These are phyloP conservation scores for Ceratocystiopsis brevicomis DNA, from an alignment of 2,329 filamentous ascomycete genomes.

Conservation along the genomic window DNA sequence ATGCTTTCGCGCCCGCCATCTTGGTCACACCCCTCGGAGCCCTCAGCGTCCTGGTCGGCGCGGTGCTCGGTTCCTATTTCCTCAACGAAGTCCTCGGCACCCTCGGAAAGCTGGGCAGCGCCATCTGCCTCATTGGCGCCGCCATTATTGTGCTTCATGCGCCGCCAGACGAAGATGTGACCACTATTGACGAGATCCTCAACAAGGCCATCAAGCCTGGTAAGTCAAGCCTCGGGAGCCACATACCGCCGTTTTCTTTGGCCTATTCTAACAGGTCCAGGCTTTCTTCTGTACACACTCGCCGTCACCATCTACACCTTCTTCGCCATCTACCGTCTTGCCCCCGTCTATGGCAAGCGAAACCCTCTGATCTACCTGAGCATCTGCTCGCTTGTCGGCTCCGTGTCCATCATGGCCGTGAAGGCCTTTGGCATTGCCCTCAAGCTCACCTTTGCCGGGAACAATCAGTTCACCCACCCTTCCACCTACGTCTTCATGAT, in stretches of 20 bases:
- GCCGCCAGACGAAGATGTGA: conserved; percentile 77
- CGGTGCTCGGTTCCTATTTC: conserved; percentile 88
- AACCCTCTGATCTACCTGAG: conserved; percentile 94
- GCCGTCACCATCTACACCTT: conserved; percentile 66
- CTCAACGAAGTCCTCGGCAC: conserved; percentile 77
- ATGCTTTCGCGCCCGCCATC: conserved; percentile 97
- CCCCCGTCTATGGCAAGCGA: conserved; percentile 76
- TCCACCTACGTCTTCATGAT: conserved; percentile 97
- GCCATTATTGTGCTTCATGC: conserved; percentile 96
- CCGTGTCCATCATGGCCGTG: conserved; percentile 95
- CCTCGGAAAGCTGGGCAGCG: conserved; percentile 83
- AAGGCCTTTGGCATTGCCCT: conserved; percentile 97
- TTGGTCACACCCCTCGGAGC: conserved; percentile 89
- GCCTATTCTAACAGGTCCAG: conserved; percentile 42
- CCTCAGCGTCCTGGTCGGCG: conserved; percentile 83
- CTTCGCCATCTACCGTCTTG: conserved; percentile 92
- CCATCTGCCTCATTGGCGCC: conserved; percentile 86
- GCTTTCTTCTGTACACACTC: conserved; percentile 73
- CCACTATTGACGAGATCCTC: conserved; percentile 81
- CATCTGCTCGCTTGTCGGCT: conserved; percentile 93
- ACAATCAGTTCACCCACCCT: conserved; percentile 89
- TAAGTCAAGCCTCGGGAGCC: conserved; percentile 78
- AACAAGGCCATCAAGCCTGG: conserved; percentile 80
- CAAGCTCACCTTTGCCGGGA: conserved; percentile 79
- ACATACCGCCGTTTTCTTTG: conserved; percentile 60